Evolutionary conservation across 305 asterid genomes (phyloP).

Genomic region (Ilex paraguariensis): DNA sequence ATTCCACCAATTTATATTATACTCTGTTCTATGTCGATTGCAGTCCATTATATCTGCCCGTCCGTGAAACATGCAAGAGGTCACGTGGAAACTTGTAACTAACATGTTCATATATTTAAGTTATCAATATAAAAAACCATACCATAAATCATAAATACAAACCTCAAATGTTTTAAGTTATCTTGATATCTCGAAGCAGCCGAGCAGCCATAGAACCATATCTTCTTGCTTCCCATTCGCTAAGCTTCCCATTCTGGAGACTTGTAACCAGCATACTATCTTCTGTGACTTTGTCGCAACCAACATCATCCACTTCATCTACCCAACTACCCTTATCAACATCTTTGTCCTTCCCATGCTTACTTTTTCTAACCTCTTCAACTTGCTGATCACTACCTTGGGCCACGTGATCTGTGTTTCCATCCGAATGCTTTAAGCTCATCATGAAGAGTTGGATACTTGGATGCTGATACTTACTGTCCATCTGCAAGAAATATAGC

Average conservation of each 20-base stretch:
- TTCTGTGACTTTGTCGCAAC: constrained; percentile 20
- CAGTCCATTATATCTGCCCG: too few relatives aligned
- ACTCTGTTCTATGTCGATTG: too few relatives aligned
- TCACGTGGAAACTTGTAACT: too few relatives aligned
- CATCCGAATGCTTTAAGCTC: constrained; percentile 46
- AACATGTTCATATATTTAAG: too few relatives aligned
- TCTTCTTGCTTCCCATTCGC: constrained; percentile 88
- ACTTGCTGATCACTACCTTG: constrained; percentile 23
- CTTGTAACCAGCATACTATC: constrained; percentile 13
- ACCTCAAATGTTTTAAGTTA: constrained; percentile 32
- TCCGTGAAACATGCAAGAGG: too few relatives aligned
- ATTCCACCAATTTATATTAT: too few relatives aligned
- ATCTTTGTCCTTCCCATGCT: constrained; percentile 42
- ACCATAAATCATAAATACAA: not conserved
- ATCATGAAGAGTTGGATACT: constrained; percentile 82
- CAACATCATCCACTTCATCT: constrained; percentile 20
- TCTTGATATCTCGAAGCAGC: constrained; percentile 76
- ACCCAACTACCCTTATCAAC: constrained; percentile 16
- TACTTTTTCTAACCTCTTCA: constrained; percentile 25
- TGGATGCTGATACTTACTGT: constrained; percentile 77
- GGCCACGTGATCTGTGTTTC: constrained; percentile 13
- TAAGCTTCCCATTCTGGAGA: constrained; percentile 35
- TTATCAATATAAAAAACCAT: too few relatives aligned
- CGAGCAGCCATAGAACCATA: constrained; percentile 95
- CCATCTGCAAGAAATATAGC: constrained; percentile 58